Evolutionary conservation across 2,329 filamentous ascomycete species (phyloP).

Genomic region (Dissoconium aciculare): DNA sequence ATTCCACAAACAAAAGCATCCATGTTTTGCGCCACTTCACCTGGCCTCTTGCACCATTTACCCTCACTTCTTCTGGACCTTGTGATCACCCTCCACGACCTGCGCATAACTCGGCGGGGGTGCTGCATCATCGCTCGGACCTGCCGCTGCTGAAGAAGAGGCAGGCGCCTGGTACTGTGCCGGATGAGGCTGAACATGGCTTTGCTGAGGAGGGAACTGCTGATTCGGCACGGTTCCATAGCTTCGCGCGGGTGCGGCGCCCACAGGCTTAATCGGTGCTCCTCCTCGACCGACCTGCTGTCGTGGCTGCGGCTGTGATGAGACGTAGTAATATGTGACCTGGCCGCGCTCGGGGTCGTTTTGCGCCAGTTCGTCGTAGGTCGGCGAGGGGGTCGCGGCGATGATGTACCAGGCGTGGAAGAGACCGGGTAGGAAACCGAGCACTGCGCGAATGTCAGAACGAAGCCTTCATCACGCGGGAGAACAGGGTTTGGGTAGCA

Average conservation of each 20-base stretch:
- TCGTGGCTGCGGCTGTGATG: constrained; percentile 17
- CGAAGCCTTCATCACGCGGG: too few species aligned
- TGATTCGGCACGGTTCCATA: too few species aligned
- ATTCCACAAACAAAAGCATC: too few species aligned
- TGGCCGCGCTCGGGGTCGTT: constrained; percentile 38
- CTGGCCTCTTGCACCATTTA: too few species aligned
- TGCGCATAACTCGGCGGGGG: constrained; percentile 79
- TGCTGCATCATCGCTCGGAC: constrained; percentile 26
- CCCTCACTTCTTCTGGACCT: constrained; percentile 52
- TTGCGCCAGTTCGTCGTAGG: constrained; percentile 51
- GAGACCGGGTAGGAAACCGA: constrained; percentile 57
- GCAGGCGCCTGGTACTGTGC: constrained; percentile 26
- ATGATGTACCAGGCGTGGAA: constrained; percentile 98
- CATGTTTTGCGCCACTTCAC: too few species aligned
- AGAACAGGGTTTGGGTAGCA: neutral
- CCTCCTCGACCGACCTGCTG: too few species aligned
- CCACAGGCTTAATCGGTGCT: too few species aligned
- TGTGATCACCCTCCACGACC: constrained; percentile 69
- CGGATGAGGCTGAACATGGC: constrained; percentile 24
- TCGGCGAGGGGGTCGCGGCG: constrained; percentile 63
- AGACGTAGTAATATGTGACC: constrained; percentile 62
- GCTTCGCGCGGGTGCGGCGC: constrained; percentile 6
- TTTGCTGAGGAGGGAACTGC: constrained; percentile 29
- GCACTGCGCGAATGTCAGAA: constrained; percentile 12
- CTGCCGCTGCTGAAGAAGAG: constrained; percentile 22